Base-by-base conservation (phyloP, 2,329 filamentous ascomycete genomes). In the Onygena corvina region DNA sequence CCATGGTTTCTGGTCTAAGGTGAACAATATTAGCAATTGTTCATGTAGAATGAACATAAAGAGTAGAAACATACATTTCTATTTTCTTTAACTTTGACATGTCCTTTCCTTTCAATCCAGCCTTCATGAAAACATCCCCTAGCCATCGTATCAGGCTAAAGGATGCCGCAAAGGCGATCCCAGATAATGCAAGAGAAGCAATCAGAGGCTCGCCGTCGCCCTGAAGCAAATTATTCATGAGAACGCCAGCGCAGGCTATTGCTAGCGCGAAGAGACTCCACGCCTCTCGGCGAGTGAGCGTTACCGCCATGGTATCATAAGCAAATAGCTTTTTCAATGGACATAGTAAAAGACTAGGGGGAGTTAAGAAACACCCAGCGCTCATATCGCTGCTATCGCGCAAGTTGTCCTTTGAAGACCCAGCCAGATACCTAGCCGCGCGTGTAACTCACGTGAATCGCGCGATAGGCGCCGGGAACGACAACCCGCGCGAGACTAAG, bases 131-230 rank as follows among this genome's bases (percentile, higher is more conserved):
- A 1, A 84, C 83, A 50, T 86, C 81, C 1, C 90, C 90, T 4
- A 95, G 83, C 90, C 90, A 96, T 71, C 84, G 76, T 66, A 96
- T 90, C 71, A 95, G 79, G 60, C 85, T 80, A 66, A 86, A 96
- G 53, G 81, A 81, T 44, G 83, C 79, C 3, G 82, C 75, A 64
- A 94, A 98, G 30, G 86, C 88, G 56, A 94, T 73, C 18, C 83
- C 79, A 60, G 86, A 92, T 59, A 96, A 83, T 12, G 89, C 86
- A 50, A 94, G 72, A 1, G 87, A 94, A 7, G 88, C 90, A 57
- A 93, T 75, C 59, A 98, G 76, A 31, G 92, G 90, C 58, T 92
- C 87, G 56, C 88, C 89, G 67, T 94, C 84, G 57, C 80, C 85
- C 52, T 81, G 78, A 61, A 95, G 83, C 33, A 87, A 86, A 64